Base-by-base conservation (phyloP, 345 rosid species). In the Hibiscus syriacus region DNA sequence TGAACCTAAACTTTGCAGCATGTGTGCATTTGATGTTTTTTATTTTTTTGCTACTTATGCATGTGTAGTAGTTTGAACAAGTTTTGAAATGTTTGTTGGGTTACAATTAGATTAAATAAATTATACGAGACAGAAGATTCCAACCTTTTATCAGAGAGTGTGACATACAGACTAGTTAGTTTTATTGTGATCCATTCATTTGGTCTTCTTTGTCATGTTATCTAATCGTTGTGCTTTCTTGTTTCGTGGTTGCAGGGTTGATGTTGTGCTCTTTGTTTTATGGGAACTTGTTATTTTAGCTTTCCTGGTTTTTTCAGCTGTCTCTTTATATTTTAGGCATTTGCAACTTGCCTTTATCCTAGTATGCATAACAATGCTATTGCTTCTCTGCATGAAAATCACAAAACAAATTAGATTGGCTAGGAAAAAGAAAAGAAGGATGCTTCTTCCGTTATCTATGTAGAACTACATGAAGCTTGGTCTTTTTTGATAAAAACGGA, bases 361-460 rank as follows among this genome's bases (percentile, higher is more conserved):
- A 66, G 83, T 83, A 26, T 87, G 90, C 72, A 68, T 89, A 56
- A 76, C 92, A 55, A 71, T 91, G 86, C 81, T 93, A 17, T 72
- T 93, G 64, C 90, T 90, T 69, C 61, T 85, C 43, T 89, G 91
- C 89, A 85, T 93, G 96, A 90, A 85, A 84, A 59, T 90, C 66
- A 77, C 88, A 61, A 93, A 93, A 87, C 94, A 91, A 74, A 88
- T 81, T 74, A 86, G 90, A 80, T 59, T 79, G 75, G 83, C 89
- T 9, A 85, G 90, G 85, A 93, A 86, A 69, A 93, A 86, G 92
- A 93, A 86, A 74, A 85, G 96, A 72, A 83, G 98, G 82, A 93
- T 93, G 98, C 94, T 93, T 79, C 96, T 93, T 73, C 98, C 98
- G 14, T 78, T 93, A 68, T 93, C 99, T 29, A 87, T 94, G 97